Evolutionary conservation across 805 yeast species (phyloP).

Genomic region (Kodamaea neixiangensis): DNA sequence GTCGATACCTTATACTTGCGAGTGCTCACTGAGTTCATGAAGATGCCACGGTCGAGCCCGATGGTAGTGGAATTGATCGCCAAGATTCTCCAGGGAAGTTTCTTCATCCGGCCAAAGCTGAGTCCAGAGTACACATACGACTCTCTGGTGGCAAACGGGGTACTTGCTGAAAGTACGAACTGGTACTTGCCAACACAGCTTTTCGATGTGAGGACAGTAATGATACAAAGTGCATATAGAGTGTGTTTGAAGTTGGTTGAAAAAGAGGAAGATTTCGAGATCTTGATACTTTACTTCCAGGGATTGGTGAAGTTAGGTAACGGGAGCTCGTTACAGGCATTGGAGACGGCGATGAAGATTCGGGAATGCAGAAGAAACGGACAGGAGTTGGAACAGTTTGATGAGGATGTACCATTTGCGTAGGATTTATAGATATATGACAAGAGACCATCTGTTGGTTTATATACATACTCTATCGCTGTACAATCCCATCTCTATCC

Average conservation of each 20-base stretch:
- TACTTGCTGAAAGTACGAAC: conserved; percentile 16
- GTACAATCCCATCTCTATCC: too few relatives aligned
- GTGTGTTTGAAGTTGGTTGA: conserved; percentile 19
- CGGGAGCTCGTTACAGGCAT: conserved; percentile 19
- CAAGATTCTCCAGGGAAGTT: conserved; percentile 18
- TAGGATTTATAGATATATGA: too few relatives aligned
- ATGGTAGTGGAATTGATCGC: conserved; percentile 19
- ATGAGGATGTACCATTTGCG: neutral
- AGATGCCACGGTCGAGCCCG: conserved; percentile 23
- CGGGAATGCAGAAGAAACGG: neutral
- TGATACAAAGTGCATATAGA: conserved; percentile 26
- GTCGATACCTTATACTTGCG: conserved; percentile 24
- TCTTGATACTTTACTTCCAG: conserved; percentile 23
- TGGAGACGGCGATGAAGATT: conserved; percentile 6
- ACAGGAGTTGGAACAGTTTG: neutral
- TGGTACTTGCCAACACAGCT: conserved; percentile 19
- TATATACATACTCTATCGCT: too few relatives aligned
- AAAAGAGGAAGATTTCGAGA: conserved; percentile 23
- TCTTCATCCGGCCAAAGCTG: conserved; percentile 16
- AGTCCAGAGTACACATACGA: neutral
- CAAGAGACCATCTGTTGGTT: too few relatives aligned
- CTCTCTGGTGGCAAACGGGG: conserved; percentile 7
- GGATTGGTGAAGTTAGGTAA: conserved; percentile 27
- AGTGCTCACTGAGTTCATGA: conserved; percentile 24
- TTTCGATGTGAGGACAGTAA: conserved; percentile 25